Percentiles rank a stretch among this genome's conserved stretches.
Evolutionary conservation across 2,329 filamentous ascomycete species (phyloP).

Genomic region (Blastomyces gilchristii): DNA sequence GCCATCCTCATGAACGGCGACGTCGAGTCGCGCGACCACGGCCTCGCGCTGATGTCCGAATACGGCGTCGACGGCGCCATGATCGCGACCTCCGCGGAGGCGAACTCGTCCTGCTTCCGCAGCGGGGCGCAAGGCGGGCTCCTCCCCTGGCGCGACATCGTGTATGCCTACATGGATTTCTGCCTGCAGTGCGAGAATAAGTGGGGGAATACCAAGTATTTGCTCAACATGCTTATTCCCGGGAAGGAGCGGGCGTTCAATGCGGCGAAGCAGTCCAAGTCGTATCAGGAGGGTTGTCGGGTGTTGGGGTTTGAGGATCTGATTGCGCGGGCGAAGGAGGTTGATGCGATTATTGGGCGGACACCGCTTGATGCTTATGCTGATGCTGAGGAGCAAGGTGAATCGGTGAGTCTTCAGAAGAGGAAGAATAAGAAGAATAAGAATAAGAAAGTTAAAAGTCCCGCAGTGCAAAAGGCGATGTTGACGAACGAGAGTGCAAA

Average conservation of each 20-base stretch:
- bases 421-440: not conserved
- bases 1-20: constrained; percentile 96
- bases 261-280: constrained; percentile 54
- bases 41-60: constrained; percentile 58
- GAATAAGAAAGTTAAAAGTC: constrained; percentile 4
- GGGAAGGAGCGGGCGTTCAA: constrained; percentile 60
- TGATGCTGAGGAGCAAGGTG: not conserved
- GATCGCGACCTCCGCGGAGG: constrained; percentile 89
- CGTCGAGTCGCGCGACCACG: constrained; percentile 65
- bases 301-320: constrained; percentile 56
- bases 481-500: constrained; percentile 12
- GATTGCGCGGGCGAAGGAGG: constrained; percentile 50
- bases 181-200: constrained; percentile 72
- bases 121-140: constrained; percentile 57
- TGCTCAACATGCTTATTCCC: constrained; percentile 74
- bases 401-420: not conserved
- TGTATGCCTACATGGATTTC: constrained; percentile 61
- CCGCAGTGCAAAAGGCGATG: constrained; percentile 13
- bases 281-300: constrained; percentile 59
- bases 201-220: constrained; percentile 87
- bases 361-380: no score
- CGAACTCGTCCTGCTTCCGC: constrained; percentile 82
- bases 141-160: constrained; percentile 65
- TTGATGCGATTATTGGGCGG: constrained; percentile 52
- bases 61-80: constrained; percentile 89